Conservation (phyloP, 345 rosid species). For the Arabidopsis arenosa region DNA sequence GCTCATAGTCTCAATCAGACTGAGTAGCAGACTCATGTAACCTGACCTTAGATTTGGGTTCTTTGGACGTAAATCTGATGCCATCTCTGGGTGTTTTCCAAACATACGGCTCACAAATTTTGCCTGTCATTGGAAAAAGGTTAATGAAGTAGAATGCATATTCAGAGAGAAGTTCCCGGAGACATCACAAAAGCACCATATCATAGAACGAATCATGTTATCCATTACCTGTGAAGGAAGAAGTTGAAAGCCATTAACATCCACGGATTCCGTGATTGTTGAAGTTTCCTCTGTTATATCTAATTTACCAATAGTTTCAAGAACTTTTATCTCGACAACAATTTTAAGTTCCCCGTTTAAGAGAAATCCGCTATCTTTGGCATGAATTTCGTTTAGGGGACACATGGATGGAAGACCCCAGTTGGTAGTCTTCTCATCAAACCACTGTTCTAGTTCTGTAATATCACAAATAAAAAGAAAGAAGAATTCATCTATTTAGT, state of each 20-base stretch:
- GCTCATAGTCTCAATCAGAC: constrained; percentile 33
- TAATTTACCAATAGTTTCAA: constrained; percentile 35
- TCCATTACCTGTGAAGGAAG: constrained; percentile 7
- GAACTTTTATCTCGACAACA: constrained; percentile 62
- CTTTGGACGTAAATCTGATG: neutral
- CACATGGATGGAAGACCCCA: neutral
- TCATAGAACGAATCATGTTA: neutral
- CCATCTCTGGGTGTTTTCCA: constrained; percentile 1
- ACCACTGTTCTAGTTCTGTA: neutral
- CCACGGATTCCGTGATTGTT: neutral
- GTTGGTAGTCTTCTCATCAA: neutral
- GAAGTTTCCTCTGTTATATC: constrained; percentile 26
- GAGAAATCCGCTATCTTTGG: constrained; percentile 39
- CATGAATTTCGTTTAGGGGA: neutral
- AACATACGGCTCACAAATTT: constrained; percentile 1
- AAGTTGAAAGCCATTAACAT: constrained; percentile 17
- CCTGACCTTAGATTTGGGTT: constrained; percentile 11
- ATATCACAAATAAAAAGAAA: neutral
- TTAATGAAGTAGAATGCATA: neutral
- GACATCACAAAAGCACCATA: neutral
- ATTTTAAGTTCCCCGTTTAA: constrained; percentile 62
- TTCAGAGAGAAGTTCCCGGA: neutral
- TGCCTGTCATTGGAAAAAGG: neutral
- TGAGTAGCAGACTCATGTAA: constrained; percentile 35
- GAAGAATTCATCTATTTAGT: neutral